These are phyloP conservation scores for Talaromyces marneffei DNA, from an alignment of 2,329 filamentous ascomycete genomes.

Conservation along the genomic window DNA sequence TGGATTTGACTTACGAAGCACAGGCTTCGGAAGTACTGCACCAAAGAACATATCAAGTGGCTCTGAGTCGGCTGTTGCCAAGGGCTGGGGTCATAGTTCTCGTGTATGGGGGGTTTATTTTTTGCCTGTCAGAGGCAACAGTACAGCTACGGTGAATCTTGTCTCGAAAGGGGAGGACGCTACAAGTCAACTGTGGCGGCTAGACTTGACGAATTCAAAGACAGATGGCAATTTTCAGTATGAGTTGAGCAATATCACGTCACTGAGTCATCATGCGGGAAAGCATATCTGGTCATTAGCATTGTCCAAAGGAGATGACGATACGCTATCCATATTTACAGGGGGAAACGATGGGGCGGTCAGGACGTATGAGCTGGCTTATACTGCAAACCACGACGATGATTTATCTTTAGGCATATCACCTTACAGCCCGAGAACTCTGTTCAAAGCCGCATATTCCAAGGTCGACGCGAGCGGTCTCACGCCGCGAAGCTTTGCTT, in stretches of 20 bases:
- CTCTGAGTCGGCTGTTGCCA: constrained; percentile 53
- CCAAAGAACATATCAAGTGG: constrained; percentile 28
- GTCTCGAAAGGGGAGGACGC: constrained; percentile 83
- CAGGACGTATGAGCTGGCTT: constrained; percentile 25
- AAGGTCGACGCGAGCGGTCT: constrained; percentile 14
- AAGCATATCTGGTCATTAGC: constrained; percentile 87
- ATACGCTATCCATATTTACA: constrained; percentile 52
- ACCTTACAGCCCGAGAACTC: constrained; percentile 11
- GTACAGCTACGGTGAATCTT: constrained; percentile 42
- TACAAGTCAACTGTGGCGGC: constrained; percentile 65
- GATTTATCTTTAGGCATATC: constrained; percentile 8
- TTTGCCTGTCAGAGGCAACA: constrained; percentile 27
- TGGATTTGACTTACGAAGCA: constrained; percentile 46
- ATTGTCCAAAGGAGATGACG: constrained; percentile 21
- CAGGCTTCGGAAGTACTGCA: constrained; percentile 54
- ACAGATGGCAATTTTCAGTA: constrained; percentile 17
- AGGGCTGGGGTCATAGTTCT: constrained; percentile 78
- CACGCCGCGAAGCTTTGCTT: constrained; percentile 27
- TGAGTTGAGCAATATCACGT: constrained; percentile 41
- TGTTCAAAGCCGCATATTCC: constrained; percentile 16
- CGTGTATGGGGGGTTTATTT: constrained; percentile 86
- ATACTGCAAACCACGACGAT: not conserved
- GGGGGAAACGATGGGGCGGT: constrained; percentile 79
- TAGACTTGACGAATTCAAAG: constrained; percentile 27
- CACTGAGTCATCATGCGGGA: constrained; percentile 64